Percentiles rank a stretch among this genome's conserved stretches.
phyloP scores from a whole-genome alignment of 1,284 basidiomycete species.

The Cryptococcus sp. region DNA sequence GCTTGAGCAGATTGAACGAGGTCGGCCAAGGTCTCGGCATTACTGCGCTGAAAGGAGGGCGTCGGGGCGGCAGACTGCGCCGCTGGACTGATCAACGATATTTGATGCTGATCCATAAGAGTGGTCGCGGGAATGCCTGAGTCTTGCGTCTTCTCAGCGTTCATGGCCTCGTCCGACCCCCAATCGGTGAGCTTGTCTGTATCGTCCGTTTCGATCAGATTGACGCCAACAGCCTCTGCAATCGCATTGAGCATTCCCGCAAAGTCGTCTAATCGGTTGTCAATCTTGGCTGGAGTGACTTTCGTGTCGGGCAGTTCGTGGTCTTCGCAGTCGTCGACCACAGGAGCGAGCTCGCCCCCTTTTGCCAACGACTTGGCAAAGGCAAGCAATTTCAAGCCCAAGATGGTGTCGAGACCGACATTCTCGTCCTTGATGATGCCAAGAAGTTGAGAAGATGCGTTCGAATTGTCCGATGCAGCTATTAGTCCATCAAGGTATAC shows the following conservation, averaged over 20 bases:
- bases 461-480: slow-evolving; percentile 11
- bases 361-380: slow-evolving; percentile 18
- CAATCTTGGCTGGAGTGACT: slow-evolving; percentile 4
- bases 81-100: no score
- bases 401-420: slow-evolving; percentile 14
- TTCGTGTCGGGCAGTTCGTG: background rate
- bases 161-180: no score
- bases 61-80: no score
- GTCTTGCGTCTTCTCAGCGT: no score
- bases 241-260: slow-evolving; percentile 26
- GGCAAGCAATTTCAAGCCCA: slow-evolving; percentile 13
- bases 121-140: no score
- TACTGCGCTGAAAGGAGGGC: no score
- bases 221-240: slow-evolving; percentile 19
- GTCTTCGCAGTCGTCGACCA: slow-evolving; percentile 1
- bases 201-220: slow-evolving; percentile 19
- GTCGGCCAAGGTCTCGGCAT: no score
- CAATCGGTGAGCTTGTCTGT: background rate
- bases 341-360: slow-evolving; percentile 13
- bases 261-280: slow-evolving; percentile 10
- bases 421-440: slow-evolving; percentile 18
- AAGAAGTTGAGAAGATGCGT: slow-evolving; percentile 13
- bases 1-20: no score
- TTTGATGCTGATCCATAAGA: no score
- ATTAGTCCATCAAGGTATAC: slow-evolving; percentile 12